Percentiles rank a stretch among this genome's conserved stretches.
phyloP scores from a whole-genome alignment of 139 green algal species.

The Gonium pectorale region DNA sequence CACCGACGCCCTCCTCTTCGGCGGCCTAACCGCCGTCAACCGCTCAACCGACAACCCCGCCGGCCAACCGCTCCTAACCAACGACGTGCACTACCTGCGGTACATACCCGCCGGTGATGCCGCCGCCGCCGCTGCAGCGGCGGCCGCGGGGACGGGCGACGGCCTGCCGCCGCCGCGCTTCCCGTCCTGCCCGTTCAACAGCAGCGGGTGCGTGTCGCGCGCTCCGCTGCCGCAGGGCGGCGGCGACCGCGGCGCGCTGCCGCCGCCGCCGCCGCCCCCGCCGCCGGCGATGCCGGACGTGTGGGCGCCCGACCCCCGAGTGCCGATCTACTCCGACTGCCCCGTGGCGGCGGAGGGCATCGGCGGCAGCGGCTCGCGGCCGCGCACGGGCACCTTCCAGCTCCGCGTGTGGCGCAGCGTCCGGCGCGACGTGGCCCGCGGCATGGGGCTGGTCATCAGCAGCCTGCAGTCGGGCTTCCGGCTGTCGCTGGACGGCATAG shows the following conservation, averaged over 20 bases:
- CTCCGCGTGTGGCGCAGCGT: not conserved
- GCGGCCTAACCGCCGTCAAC: conserved; percentile 29
- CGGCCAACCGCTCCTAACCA: conserved; percentile 11
- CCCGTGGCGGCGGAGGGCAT: no score
- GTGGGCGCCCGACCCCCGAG: no score
- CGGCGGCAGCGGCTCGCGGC: not conserved
- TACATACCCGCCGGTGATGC: not conserved
- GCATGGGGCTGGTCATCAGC: not conserved
- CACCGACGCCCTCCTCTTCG: conserved; percentile 23
- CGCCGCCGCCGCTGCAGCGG: not conserved
- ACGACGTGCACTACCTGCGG: conserved; percentile 34
- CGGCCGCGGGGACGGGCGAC: no score
- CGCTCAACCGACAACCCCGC: not conserved
- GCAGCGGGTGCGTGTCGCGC: not conserved
- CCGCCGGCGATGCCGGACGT: no score
- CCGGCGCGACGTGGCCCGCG: not conserved
- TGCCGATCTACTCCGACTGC: no score
- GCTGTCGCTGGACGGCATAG: not conserved
- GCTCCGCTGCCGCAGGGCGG: no score
- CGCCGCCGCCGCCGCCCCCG: no score
- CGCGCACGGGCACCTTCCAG: not conserved
- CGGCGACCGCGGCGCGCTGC: no score
- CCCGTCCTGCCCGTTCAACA: not conserved
- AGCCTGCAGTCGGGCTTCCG: not conserved
- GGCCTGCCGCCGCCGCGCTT: conserved; percentile 11